Evolutionary conservation across 2,329 filamentous ascomycete species (phyloP).

Genomic region (Colletotrichum gigasporum): DNA sequence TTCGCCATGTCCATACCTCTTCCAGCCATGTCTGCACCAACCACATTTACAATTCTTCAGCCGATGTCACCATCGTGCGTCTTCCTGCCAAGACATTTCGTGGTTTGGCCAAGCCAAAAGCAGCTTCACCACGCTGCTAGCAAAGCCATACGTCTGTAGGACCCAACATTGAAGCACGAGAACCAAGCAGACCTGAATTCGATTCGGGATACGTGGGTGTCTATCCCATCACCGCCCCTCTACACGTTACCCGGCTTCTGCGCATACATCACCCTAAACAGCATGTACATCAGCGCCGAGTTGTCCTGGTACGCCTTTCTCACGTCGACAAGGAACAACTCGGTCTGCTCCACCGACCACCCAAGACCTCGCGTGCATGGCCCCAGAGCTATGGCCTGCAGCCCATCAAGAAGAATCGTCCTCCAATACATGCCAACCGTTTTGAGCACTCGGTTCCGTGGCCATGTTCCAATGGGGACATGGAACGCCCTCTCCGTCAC

Average conservation of each 20-base stretch:
- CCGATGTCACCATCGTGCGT: not conserved
- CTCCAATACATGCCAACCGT: constrained; percentile 62
- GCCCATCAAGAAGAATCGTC: constrained; percentile 58
- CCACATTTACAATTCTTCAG: not conserved
- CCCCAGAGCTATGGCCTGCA: constrained; percentile 61
- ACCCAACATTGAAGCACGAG: not conserved
- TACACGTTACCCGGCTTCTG: constrained; percentile 53
- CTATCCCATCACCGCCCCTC: too few relatives aligned
- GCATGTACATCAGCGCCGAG: constrained; percentile 61
- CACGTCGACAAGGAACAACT: constrained; percentile 58
- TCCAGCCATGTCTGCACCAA: not conserved
- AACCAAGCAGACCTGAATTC: too few relatives aligned
- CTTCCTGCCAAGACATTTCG: not conserved
- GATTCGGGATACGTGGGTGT: too few relatives aligned
- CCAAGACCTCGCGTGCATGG: constrained; percentile 59
- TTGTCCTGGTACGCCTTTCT: constrained; percentile 58
- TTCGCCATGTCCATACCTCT: not conserved
- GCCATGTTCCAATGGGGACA: constrained; percentile 65
- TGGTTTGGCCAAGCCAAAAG: not conserved
- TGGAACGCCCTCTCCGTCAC: constrained; percentile 59
- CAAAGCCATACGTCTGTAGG: not conserved
- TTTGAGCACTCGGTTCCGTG: constrained; percentile 60
- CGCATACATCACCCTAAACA: constrained; percentile 62
- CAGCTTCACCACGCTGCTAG: not conserved
- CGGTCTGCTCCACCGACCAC: constrained; percentile 58